Conservation (phyloP, 768 basidiomycete species). For the Leccinellum luteum region DNA sequence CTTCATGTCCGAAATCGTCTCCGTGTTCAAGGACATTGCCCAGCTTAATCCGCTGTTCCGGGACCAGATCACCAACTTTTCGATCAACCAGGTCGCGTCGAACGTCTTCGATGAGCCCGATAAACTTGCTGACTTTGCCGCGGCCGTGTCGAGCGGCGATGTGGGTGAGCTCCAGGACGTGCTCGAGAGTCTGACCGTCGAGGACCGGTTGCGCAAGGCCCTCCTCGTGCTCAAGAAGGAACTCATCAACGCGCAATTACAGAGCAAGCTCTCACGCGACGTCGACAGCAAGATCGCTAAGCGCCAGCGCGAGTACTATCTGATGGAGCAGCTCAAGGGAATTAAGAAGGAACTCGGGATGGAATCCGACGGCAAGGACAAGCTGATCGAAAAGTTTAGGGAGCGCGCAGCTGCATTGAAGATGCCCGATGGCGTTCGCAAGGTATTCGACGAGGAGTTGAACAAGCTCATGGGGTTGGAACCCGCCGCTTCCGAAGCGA, state of each 20-base stretch:
- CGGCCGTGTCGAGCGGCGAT: constrained; percentile 92
- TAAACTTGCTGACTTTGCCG: constrained; percentile 95
- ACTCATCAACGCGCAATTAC: constrained; percentile 93
- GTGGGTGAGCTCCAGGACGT: constrained; percentile 92
- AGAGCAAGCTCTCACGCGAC: constrained; percentile 87
- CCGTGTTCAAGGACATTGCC: constrained; percentile 98
- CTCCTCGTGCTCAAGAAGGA: constrained; percentile 96
- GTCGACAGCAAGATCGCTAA: constrained; percentile 95
- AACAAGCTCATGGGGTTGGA: constrained; percentile 87
- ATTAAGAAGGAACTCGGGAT: constrained; percentile 97
- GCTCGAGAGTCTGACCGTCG: constrained; percentile 79
- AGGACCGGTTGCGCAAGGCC: constrained; percentile 87
- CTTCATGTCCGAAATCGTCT: constrained; percentile 94
- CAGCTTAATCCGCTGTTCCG: constrained; percentile 97
- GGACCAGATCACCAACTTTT: constrained; percentile 96
- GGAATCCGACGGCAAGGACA: constrained; percentile 94
- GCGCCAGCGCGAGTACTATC: constrained; percentile 89
- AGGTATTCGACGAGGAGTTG: constrained; percentile 96
- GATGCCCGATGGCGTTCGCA: constrained; percentile 87
- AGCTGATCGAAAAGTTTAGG: constrained; percentile 88
- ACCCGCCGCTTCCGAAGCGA: constrained; percentile 88
- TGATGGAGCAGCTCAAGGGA: constrained; percentile 95
- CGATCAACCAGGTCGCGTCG: constrained; percentile 85
- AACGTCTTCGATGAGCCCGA: constrained; percentile 98
- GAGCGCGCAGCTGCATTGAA: constrained; percentile 76